Evolutionary conservation across 1,284 basidiomycete species (phyloP), one percentile per base, ranked within the genome.

Genomic region (Blastosporella zonata): DNA sequence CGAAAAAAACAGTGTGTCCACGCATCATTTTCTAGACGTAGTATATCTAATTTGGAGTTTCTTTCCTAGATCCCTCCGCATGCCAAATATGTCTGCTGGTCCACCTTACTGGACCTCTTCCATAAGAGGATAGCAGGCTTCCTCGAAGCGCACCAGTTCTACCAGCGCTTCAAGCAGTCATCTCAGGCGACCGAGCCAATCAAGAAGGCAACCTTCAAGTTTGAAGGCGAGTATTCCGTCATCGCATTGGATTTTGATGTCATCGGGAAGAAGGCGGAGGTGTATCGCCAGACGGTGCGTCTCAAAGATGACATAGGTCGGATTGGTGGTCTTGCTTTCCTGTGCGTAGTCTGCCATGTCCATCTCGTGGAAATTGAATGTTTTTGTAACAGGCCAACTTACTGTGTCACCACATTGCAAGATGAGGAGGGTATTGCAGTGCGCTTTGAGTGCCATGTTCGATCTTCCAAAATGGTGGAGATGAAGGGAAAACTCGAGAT

Each of bases 211-310:
- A 59, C 64, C 29, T 82, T 83, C 58, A 59, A 60, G 9, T 82
- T 82, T 52, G 71, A 73, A 35, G 80, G 78, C 15, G 79, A 82
- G 60, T 81, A 71, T 59, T 76, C 79, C 5, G 60, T 74, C 23
- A 72, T 81, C 17, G 70, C 72, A 6, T 52, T 65, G 21, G 72
- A 74, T 45, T 68, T 68, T 17, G 61, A 70, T 23, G 58, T 78
- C 12, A 22, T 61, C n/a, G 50, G 43, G 28, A 59, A 66, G 47
- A 61, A 58, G 47, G 55, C 59, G 28, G 62, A 62, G 21, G 54
- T 68, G 6, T 61, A 68, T 43, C 43, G 55, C 6, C 56, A 59
- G 31, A 67, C 70, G 23, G 52, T 66, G 43, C 52, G 52, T 21
- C 56, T 74, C 36, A 68, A 70, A 55, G 58, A 59, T n/a, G 65